These are phyloP conservation scores for Cucurbita moschata DNA, from an alignment of 306 rosid genomes.

Conservation along the genomic window DNA sequence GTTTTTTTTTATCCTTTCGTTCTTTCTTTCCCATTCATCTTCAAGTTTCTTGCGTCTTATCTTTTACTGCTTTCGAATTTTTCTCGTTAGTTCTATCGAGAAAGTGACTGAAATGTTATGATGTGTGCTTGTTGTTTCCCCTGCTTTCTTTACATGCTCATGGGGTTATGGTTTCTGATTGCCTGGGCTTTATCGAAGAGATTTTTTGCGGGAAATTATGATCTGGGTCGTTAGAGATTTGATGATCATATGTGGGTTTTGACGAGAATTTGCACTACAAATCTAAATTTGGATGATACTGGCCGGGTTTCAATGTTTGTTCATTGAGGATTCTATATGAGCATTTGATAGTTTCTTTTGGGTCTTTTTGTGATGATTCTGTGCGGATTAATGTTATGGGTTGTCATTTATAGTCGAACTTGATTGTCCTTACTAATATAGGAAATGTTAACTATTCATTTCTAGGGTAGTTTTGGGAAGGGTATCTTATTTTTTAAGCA, in stretches of 20 bases:
- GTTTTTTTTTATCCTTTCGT: not conserved
- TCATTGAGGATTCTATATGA: not conserved
- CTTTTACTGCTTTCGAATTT: not conserved
- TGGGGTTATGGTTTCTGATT: not conserved
- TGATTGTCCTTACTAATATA: not conserved
- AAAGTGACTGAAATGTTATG: conserved; percentile 1
- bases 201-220: not conserved
- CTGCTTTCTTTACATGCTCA: not conserved
- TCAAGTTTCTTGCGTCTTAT: not conserved
- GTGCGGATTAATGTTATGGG: not conserved
- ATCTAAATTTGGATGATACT: not conserved
- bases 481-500: not conserved
- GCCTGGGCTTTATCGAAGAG: not conserved
- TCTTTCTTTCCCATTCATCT: not conserved
- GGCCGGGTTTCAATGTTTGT: not conserved
- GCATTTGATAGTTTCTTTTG: not conserved
- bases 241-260: not conserved
- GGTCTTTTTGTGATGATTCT: not conserved
- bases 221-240: not conserved
- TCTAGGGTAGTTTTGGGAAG: not conserved
- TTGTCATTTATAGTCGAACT: not conserved
- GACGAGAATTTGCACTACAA: not conserved
- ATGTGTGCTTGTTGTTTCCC: not conserved
- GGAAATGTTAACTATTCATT: not conserved
- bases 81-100: not conserved